Base-by-base conservation (phyloP, 352 stramenopile species). In the Elongisporangium undulatum region DNA sequence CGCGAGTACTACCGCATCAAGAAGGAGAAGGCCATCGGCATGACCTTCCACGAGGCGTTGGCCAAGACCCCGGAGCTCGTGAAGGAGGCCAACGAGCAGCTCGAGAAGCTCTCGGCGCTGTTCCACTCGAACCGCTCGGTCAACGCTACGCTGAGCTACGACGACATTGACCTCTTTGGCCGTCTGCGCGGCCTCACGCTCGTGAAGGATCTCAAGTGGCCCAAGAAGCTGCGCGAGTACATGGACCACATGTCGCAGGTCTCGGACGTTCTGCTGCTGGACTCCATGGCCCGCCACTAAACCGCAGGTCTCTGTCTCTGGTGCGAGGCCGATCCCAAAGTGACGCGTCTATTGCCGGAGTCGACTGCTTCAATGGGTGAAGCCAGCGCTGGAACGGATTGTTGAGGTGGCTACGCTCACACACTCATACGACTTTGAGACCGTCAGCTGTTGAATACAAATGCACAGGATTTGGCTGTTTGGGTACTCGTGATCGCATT, bases 81-180 rank as follows among this genome's bases (percentile, higher is more conserved):
- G 15, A 62, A 56, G 13, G 52, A 77, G 63, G 66, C 73, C 45
- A 85, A 87, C 65, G 29, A 55, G 56, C 58, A 71, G 51, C 61
- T 87, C 4, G 29, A 62, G 49, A 51, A 74, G 34, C 70, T 87
- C 22, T 69, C 74, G 38, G 38, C 29, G 2, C 21, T 87, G 34
- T 22, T 87, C 24, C 67, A 78, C 55, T 82, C 72, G 49, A 61
- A 61, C 51, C 58, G 64, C 15, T 71, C 72, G n/a, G 69, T 84
- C 45, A 85, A 87, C 58, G 71, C 45, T 0, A 56, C 66, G 8
- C 38, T 82, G 29, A 80, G 77, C 63, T 85, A 78, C 63, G 75
- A 87, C 62, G 77, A 87, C 60, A 53, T 87, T 56, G 69, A 80
- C 21, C 52, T 87, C 16, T 87, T 87, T 23, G 65, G 68, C 4